A percentile compares a stretch with the other conserved stretches of the same genome.
phyloP scores from a whole-genome alignment of 164 flowering plant species.

The Santalum album region DNA sequence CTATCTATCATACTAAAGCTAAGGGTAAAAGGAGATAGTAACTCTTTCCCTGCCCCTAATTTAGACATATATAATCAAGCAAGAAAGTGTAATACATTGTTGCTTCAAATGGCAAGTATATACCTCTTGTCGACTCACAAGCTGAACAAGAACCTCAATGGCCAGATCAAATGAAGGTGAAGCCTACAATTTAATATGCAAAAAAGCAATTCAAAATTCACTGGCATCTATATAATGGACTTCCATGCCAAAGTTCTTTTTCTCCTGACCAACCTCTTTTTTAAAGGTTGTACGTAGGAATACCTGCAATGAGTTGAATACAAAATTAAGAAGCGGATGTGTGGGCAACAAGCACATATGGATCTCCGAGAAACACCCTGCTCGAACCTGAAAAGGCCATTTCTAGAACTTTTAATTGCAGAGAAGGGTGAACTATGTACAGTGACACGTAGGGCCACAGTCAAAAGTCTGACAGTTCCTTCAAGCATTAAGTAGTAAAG shows the following conservation, averaged over 20 bases:
- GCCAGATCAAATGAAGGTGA: constrained; percentile 75
- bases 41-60: too few species aligned
- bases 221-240: neutral
- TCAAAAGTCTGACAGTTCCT: too few species aligned
- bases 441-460: too few species aligned
- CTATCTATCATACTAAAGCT: too few species aligned
- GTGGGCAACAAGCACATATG: constrained; percentile 51
- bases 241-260: neutral
- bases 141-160: constrained; percentile 84
- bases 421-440: too few species aligned
- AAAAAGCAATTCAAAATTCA: constrained; percentile 1
- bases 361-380: constrained; percentile 79
- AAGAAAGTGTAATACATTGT: neutral
- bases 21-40: too few species aligned
- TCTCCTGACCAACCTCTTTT: neutral
- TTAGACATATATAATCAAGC: neutral
- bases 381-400: constrained; percentile 56
- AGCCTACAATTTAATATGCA: constrained; percentile 33
- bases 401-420: too few species aligned
- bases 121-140: constrained; percentile 86
- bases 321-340: constrained; percentile 85
- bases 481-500: too few species aligned
- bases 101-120: constrained; percentile 8
- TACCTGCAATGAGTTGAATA: constrained; percentile 81
- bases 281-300: neutral